Conservation (phyloP, 768 basidiomycete species). For the Leccinum arenicola region DNA sequence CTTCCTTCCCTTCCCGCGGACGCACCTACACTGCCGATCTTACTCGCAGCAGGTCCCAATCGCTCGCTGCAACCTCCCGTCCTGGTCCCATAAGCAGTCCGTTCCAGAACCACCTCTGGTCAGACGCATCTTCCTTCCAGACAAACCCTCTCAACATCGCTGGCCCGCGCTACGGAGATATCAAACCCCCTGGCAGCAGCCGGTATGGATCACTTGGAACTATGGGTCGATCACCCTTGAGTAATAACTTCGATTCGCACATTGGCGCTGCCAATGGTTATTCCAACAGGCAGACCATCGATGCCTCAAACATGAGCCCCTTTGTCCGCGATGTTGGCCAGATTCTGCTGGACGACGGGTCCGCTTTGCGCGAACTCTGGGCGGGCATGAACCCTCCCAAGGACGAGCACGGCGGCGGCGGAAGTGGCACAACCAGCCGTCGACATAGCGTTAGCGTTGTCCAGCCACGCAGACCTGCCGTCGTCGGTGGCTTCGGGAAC, state of each 20-base stretch:
- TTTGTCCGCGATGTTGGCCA: conserved; percentile 83
- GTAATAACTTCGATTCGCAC: conserved; percentile 48
- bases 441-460: conserved; percentile 83
- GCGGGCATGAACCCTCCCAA: conserved; percentile 61
- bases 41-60: conserved; percentile 75
- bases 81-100: conserved; percentile 54
- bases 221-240: conserved; percentile 53
- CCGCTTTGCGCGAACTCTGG: conserved; percentile 74
- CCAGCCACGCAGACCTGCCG: conserved; percentile 63
- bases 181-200: conserved; percentile 58
- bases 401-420: conserved; percentile 63
- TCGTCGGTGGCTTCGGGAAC: conserved; percentile 58
- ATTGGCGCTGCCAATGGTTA: conserved; percentile 47
- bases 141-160: conserved; percentile 60
- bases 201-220: conserved; percentile 64
- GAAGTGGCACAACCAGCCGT: conserved; percentile 80
- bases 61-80: conserved; percentile 58
- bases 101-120: conserved; percentile 49
- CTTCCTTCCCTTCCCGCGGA: conserved; percentile 46
- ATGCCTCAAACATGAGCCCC: conserved; percentile 79
- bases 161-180: conserved; percentile 52
- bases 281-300: conserved; percentile 40
- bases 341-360: conserved; percentile 72
- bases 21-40: conserved; percentile 61
- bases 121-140: conserved; percentile 46